A percentile compares a stretch with the other conserved stretches of the same genome.
Evolutionary conservation across 1,284 basidiomycete species (phyloP).

Genomic region (Wolfiporia cocos): DNA sequence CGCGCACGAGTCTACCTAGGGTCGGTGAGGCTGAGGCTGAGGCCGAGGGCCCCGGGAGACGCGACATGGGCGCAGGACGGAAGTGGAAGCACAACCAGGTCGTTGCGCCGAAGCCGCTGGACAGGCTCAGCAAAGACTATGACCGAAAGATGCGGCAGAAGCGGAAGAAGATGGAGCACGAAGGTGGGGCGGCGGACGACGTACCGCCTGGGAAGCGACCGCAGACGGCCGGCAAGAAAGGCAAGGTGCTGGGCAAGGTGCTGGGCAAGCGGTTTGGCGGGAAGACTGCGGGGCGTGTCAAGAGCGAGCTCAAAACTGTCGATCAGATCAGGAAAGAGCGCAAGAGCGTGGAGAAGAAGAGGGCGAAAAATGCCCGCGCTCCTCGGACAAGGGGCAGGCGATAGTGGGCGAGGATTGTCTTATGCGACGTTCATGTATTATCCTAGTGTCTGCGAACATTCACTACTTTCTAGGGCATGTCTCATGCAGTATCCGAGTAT

Average conservation of each 20-base stretch:
- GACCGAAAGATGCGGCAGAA: conserved; percentile 62
- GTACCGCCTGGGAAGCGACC: conserved; percentile 13
- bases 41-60: conserved; percentile 31
- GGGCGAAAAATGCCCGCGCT: conserved; percentile 73
- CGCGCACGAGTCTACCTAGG: conserved; percentile 64
- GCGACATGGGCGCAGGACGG: conserved; percentile 35
- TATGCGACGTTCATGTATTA: conserved; percentile 2
- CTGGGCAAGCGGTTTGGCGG: conserved; percentile 42
- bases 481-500: conserved; percentile 18
- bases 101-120: conserved; percentile 60
- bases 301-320: conserved; percentile 76
- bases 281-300: conserved; percentile 59
- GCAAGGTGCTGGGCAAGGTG: conserved; percentile 21
- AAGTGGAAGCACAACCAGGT: conserved; percentile 67
- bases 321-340: conserved; percentile 81
- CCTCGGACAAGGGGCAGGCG: conserved; percentile 42
- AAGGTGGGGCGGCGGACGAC: conserved; percentile 17
- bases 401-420: conserved; percentile 21
- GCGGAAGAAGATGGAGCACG: conserved; percentile 44
- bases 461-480: too few relatives aligned
- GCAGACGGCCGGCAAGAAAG: conserved; percentile 22
- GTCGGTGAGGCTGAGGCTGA: conserved; percentile 81
- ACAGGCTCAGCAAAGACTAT: conserved; percentile 62
- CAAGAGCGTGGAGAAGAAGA: conserved; percentile 52
- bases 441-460: too few relatives aligned